Percentiles rank a stretch among this genome's conserved stretches.
Evolutionary conservation across 2,329 filamentous ascomycete genomes (phyloP).

Genomic region (Pseudocercospora fijiensis): DNA sequence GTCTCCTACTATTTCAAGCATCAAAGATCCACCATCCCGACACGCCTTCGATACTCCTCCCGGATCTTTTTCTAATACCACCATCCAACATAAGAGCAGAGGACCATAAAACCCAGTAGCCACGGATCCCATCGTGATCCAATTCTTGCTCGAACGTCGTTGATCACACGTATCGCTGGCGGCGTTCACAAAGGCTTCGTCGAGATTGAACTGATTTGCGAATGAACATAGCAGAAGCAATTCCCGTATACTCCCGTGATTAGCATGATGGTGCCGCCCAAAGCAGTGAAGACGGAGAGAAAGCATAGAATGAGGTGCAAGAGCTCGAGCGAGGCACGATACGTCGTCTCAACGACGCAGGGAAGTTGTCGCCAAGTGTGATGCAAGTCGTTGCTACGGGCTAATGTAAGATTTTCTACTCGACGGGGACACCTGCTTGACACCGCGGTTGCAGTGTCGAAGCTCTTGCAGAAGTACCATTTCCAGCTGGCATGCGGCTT

Average conservation of each 20-base stretch:
- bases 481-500: constrained; percentile 11
- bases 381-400: not conserved
- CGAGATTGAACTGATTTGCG: constrained; percentile 1
- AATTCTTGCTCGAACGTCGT: constrained; percentile 10
- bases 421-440: not conserved
- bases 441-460: not conserved
- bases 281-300: constrained; percentile 9
- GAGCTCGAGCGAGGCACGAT: not conserved
- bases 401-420: not conserved
- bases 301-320: constrained; percentile 4
- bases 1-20: too few relatives aligned
- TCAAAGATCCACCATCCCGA: constrained; percentile 7
- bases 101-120: constrained; percentile 7
- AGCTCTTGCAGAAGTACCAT: constrained; percentile 8
- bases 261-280: constrained; percentile 12
- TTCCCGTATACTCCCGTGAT: constrained; percentile 14
- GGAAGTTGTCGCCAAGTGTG: not conserved
- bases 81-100: constrained; percentile 7
- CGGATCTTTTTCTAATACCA: constrained; percentile 11
- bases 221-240: constrained; percentile 11
- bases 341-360: not conserved
- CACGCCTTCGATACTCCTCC: constrained; percentile 9
- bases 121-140: constrained; percentile 11
- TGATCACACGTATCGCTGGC: constrained; percentile 7
- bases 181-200: constrained; percentile 13